Percentiles rank a stretch among this genome's conserved stretches.
Evolutionary conservation across 371 early-diverging fungal genomes (phyloP).

Genomic region (Blastocladiella emersonii): DNA sequence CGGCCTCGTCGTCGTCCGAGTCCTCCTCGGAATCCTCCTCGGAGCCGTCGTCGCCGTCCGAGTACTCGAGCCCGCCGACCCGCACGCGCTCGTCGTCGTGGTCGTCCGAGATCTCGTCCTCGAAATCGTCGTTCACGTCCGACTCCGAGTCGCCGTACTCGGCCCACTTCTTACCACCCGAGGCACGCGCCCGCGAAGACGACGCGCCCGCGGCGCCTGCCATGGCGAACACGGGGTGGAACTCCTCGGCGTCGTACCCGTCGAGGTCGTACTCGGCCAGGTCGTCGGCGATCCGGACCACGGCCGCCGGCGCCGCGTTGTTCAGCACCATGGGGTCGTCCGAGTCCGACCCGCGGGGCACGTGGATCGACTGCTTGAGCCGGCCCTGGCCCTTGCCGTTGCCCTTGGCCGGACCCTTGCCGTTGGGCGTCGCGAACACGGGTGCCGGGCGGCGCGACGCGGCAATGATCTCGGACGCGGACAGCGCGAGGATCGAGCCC

Average conservation of each 20-base stretch:
- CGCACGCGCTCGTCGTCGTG: not conserved
- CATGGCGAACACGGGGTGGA: not conserved
- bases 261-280: conserved; percentile 5
- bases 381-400: too few relatives aligned
- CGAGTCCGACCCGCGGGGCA: too few relatives aligned
- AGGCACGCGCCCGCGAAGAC: not conserved
- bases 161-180: not conserved
- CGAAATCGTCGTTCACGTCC: not conserved
- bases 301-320: too few relatives aligned
- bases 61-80: not conserved
- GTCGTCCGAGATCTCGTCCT: not conserved
- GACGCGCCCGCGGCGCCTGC: not conserved
- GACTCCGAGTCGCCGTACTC: not conserved
- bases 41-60: not conserved
- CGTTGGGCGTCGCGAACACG: too few relatives aligned
- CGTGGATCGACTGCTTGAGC: too few relatives aligned
- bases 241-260: not conserved
- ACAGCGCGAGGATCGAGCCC: too few relatives aligned
- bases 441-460: too few relatives aligned
- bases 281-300: not conserved
- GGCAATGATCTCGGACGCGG: too few relatives aligned
- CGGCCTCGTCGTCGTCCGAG: not conserved
- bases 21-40: not conserved
- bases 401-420: too few relatives aligned
- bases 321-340: too few relatives aligned